Percentiles rank a stretch among this genome's conserved stretches.
These are phyloP conservation scores for Staphylotrichum longicolle DNA, from an alignment of 495 filamentous ascomycete genomes.

Conservation along the genomic window DNA sequence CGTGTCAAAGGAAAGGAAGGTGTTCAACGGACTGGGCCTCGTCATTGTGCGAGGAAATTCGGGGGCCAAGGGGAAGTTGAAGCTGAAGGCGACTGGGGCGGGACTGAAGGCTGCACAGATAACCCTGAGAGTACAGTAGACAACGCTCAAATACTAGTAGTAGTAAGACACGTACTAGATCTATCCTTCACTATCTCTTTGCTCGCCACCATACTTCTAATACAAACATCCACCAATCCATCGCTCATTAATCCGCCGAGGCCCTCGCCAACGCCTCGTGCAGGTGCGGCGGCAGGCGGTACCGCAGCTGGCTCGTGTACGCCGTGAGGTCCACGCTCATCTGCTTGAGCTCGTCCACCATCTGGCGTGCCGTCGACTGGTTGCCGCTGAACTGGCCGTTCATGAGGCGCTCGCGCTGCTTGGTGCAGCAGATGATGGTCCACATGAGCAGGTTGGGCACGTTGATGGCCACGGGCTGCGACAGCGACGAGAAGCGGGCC, in stretches of 20 bases:
- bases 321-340: constrained; percentile 85
- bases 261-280: constrained; percentile 79
- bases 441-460: constrained; percentile 88
- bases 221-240: background rate
- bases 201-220: background rate
- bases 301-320: constrained; percentile 91
- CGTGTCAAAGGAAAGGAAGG: constrained; percentile 40
- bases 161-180: background rate
- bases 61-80: no score
- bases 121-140: background rate
- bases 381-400: constrained; percentile 68
- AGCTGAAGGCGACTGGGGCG: background rate
- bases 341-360: constrained; percentile 68
- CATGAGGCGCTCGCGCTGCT: constrained; percentile 65
- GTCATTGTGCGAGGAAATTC: constrained; percentile 36
- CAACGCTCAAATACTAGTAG: background rate
- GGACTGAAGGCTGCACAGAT: background rate
- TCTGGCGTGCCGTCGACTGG: constrained; percentile 60
- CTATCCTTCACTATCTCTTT: background rate
- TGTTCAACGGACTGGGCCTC: constrained; percentile 43
- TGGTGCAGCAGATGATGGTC: constrained; percentile 80
- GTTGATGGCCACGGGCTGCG: constrained; percentile 76
- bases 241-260: constrained; percentile 57
- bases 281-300: constrained; percentile 68
- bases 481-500: constrained; percentile 68